Evolutionary conservation across 768 basidiomycete species (phyloP).

Genomic region (Boletus patriciae): DNA sequence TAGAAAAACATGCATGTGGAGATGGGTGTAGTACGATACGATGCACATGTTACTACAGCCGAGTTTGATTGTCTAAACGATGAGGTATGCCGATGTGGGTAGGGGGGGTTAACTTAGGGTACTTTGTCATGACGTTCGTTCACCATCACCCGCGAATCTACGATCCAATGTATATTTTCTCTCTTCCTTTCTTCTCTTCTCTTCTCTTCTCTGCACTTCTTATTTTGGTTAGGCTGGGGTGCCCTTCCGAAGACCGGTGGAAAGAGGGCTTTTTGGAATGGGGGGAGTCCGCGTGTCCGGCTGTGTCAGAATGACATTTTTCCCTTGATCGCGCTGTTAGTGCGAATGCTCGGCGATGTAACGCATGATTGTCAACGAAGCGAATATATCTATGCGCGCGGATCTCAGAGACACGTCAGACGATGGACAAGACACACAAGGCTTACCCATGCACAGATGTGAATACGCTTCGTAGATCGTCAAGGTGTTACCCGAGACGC

Average conservation of each 20-base stretch:
- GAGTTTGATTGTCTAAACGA: background rate
- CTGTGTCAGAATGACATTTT: background rate
- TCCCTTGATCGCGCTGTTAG: conserved; percentile 13
- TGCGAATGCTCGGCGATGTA: conserved; percentile 55
- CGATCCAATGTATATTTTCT: background rate
- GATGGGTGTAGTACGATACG: background rate
- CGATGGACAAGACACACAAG: background rate
- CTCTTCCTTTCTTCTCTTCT: background rate
- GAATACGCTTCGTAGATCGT: conserved; percentile 58
- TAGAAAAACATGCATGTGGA: too few species aligned
- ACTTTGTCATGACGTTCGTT: conserved; percentile 12
- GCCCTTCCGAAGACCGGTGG: conserved; percentile 1
- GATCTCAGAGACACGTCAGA: conserved; percentile 3
- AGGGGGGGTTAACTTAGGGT: background rate
- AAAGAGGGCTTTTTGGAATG: conserved; percentile 10
- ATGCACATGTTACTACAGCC: background rate
- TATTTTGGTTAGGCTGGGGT: background rate
- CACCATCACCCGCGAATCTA: background rate
- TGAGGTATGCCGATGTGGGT: background rate
- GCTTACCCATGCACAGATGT: conserved; percentile 54
- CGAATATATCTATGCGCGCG: conserved; percentile 48
- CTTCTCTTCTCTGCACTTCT: background rate
- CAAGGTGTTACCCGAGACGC: conserved; percentile 61
- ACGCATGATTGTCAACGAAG: conserved; percentile 63
- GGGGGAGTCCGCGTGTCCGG: background rate